phyloP scores from a whole-genome alignment of 352 stramenopile species.

The Achlya hypogyna region DNA sequence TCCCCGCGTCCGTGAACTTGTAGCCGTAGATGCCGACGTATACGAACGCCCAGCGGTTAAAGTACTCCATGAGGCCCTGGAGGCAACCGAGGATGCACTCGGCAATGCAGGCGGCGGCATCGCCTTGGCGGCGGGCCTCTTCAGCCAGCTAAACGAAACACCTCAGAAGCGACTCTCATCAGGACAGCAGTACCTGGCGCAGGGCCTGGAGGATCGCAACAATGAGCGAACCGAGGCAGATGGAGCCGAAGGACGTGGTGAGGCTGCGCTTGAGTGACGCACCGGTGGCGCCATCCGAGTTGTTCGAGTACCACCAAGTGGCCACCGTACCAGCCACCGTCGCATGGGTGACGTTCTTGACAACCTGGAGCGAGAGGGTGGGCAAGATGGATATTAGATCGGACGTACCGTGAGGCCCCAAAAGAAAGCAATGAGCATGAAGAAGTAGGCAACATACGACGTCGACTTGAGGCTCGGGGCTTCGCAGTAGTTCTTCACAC shows the following conservation, averaged over 20 bases:
- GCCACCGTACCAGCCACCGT: conserved; percentile 88
- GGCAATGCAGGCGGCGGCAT: conserved; percentile 57
- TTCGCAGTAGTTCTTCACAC: conserved; percentile 20
- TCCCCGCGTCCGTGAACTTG: conserved; percentile 89
- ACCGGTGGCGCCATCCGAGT: conserved; percentile 77
- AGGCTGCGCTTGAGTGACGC: conserved; percentile 73
- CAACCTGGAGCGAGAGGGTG: conserved; percentile 31
- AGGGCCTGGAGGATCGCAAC: conserved; percentile 89
- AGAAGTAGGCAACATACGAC: conserved; percentile 51
- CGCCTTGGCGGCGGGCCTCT: conserved; percentile 59
- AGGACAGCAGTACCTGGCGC: conserved; percentile 53
- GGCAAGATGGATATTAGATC: background rate
- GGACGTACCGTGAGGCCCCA: conserved; percentile 70
- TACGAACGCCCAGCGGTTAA: conserved; percentile 91
- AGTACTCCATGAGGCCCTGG: conserved; percentile 85
- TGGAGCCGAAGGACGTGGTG: conserved; percentile 92
- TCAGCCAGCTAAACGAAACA: conserved; percentile 43
- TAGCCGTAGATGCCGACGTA: conserved; percentile 93
- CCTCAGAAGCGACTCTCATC: background rate
- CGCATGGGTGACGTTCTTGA: conserved; percentile 90
- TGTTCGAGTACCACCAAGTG: conserved; percentile 92
- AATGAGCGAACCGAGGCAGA: conserved; percentile 91
- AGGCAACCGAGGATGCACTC: conserved; percentile 79
- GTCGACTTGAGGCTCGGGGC: background rate
- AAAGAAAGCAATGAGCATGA: conserved; percentile 90